Evolutionary conservation across 306 rosid genomes (phyloP), one percentile per base, ranked within the genome.

Genomic region (Fragaria iinumae): DNA sequence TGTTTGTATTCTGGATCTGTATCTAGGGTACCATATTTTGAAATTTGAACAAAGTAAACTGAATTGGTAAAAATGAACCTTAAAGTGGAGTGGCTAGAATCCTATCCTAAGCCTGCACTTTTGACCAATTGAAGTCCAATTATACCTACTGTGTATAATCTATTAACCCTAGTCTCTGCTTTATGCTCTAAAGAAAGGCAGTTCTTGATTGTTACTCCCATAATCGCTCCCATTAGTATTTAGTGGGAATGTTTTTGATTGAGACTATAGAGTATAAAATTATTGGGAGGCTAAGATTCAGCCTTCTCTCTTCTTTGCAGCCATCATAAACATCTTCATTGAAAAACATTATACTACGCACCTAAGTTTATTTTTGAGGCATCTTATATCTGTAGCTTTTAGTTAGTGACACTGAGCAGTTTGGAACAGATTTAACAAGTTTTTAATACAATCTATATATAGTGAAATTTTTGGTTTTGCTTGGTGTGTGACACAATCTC

Each of bases 181-280:
- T 67, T 73, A 79, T 43, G 78, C 77, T 70, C 10, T 21, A 45
- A 77, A 23, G 67, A 89, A 86, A 84, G 89, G 85, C 70, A 21
- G 62, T 78, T 73, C 79, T 76, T 89, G 86, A 89, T 82, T 78
- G 70, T 80, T 87, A 82, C 64, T 80, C 57, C 82, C 71, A 72
- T 69, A 74, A 74, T 74, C 60, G 13, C 67, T 56, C 29, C 50
- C 39, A 44, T 83, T 73, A 79, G 20, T 66, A 78, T 71, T 65
- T 48, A 45, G 71, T 76, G 73, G 36, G 77, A 60, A 74, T 67
- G 65, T 77, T 57, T 62, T 77, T 79, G 88, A 60, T 50, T 73
- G 12, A 52, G 79, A 81, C 63, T 71, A 34, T 34, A 0, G 45
- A 47, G 45, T 69, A 50, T 21, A 57, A 39, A 41, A 70, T 73